phyloP scores from a whole-genome alignment of 805 yeast species.

The Wickerhamomyces mucosus region DNA sequence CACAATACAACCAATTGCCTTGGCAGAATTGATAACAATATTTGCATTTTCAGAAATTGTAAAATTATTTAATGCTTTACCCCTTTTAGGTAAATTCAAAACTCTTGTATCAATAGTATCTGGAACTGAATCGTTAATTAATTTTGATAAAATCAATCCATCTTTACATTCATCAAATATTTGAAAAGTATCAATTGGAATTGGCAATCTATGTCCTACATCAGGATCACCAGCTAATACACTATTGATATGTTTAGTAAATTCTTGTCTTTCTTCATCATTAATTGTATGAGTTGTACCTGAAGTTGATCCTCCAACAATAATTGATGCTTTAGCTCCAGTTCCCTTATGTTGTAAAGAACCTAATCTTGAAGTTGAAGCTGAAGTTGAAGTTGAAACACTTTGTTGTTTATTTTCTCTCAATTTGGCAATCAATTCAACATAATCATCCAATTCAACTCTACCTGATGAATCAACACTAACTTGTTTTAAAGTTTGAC shows the following conservation, averaged over 20 bases:
- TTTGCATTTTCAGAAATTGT: conserved; percentile 96
- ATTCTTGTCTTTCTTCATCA: conserved; percentile 93
- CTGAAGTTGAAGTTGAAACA: conserved; percentile 21
- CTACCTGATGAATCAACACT: conserved; percentile 95
- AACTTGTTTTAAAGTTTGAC: conserved; percentile 86
- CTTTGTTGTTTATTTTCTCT: conserved; percentile 39
- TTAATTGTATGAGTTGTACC: conserved; percentile 95
- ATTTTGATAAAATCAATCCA: conserved; percentile 84
- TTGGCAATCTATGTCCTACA: conserved; percentile 77
- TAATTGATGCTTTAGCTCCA: conserved; percentile 63
- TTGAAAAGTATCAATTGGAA: conserved; percentile 90
- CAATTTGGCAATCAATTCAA: conserved; percentile 72
- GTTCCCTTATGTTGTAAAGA: conserved; percentile 38
- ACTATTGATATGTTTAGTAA: conserved; percentile 90
- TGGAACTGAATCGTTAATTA: conserved; percentile 95
- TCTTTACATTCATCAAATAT: conserved; percentile 94
- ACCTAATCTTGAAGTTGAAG: conserved; percentile 17
- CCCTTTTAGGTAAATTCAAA: conserved; percentile 75
- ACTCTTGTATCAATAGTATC: conserved; percentile 98
- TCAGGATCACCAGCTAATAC: conserved; percentile 85
- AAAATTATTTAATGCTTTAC: conserved; percentile 80
- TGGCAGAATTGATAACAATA: conserved; percentile 95
- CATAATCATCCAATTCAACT: conserved; percentile 93
- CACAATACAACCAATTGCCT: conserved; percentile 97
- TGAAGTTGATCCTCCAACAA: conserved; percentile 76